These are phyloP conservation scores for Pelargonium australe DNA, from an alignment of 441 rosid genomes.

Conservation along the genomic window DNA sequence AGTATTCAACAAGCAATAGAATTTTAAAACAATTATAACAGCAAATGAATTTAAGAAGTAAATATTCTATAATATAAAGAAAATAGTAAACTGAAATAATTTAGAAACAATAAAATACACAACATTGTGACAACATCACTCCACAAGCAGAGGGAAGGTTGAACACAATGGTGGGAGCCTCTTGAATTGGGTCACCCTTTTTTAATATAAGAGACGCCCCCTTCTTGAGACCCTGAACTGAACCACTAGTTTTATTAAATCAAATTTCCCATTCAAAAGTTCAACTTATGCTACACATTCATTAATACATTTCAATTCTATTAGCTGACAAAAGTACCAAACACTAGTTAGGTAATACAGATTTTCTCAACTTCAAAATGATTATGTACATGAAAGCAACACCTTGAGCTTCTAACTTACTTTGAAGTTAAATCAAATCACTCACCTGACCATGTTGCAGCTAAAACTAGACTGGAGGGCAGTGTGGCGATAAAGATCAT, in stretches of 20 bases:
- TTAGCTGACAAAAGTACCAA: too few relatives aligned
- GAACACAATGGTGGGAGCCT: too few relatives aligned
- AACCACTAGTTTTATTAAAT: too few relatives aligned
- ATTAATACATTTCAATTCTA: too few relatives aligned
- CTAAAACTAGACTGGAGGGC: conserved; percentile 92
- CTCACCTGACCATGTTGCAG: conserved; percentile 98
- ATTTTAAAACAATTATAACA: neutral
- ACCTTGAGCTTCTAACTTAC: neutral
- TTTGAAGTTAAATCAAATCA: conserved; percentile 13
- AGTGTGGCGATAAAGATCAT: conserved; percentile 79
- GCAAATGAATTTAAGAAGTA: neutral
- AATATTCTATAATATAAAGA: neutral
- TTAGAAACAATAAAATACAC: too few relatives aligned
- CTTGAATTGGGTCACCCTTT: too few relatives aligned
- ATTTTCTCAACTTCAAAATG: neutral
- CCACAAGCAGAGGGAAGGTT: too few relatives aligned
- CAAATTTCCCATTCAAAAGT: too few relatives aligned
- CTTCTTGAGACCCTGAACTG: too few relatives aligned
- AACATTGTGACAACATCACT: too few relatives aligned
- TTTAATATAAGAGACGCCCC: too few relatives aligned
- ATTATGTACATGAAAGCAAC: neutral
- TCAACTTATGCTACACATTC: too few relatives aligned
- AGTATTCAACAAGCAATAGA: neutral
- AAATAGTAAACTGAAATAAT: neutral
- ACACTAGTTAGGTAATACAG: neutral